Percentiles rank a stretch among this genome's conserved stretches.
Conservation (phyloP, 2,329 filamentous ascomycete species). For the Colletotrichum tanaceti region DNA sequence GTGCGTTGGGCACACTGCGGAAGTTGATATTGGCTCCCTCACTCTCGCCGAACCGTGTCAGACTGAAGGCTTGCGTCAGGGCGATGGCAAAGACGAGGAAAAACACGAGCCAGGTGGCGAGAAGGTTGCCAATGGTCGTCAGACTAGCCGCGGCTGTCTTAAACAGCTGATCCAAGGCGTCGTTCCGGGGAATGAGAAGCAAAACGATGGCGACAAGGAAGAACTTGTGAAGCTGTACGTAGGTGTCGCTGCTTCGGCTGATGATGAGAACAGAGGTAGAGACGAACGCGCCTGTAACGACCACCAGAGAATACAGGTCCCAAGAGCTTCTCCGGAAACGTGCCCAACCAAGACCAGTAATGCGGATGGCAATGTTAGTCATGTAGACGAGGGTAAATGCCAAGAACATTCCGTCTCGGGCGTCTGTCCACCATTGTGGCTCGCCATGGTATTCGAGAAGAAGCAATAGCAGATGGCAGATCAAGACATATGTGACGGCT, state of each 20-base stretch:
- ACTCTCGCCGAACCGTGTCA: conserved; percentile 84
- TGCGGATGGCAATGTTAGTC: conserved; percentile 83
- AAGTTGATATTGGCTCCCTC: conserved; percentile 89
- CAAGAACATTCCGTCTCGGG: conserved; percentile 82
- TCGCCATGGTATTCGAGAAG: conserved; percentile 88
- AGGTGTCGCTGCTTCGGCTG: conserved; percentile 65
- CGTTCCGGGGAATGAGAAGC: conserved; percentile 93
- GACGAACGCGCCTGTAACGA: conserved; percentile 81
- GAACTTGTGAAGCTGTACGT: conserved; percentile 89
- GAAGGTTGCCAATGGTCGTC: conserved; percentile 86
- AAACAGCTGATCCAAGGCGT: conserved; percentile 97
- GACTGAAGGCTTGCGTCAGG: conserved; percentile 92
- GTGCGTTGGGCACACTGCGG: conserved; percentile 89
- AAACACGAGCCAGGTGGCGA: conserved; percentile 97
- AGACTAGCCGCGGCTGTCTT: conserved; percentile 97
- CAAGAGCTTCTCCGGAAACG: conserved; percentile 93
- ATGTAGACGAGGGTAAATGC: conserved; percentile 84
- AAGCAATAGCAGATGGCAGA: conserved; percentile 85
- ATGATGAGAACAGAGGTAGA: conserved; percentile 84
- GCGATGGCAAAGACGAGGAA: conserved; percentile 98
- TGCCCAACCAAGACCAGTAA: conserved; percentile 90
- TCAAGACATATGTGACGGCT: conserved; percentile 80
- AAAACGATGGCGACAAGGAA: conserved; percentile 92
- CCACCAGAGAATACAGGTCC: conserved; percentile 89
- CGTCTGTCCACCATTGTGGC: conserved; percentile 74